Evolutionary conservation across 2,329 filamentous ascomycete genomes (phyloP), one percentile per base, ranked within the genome.

Genomic region (Penicillium glabrum): DNA sequence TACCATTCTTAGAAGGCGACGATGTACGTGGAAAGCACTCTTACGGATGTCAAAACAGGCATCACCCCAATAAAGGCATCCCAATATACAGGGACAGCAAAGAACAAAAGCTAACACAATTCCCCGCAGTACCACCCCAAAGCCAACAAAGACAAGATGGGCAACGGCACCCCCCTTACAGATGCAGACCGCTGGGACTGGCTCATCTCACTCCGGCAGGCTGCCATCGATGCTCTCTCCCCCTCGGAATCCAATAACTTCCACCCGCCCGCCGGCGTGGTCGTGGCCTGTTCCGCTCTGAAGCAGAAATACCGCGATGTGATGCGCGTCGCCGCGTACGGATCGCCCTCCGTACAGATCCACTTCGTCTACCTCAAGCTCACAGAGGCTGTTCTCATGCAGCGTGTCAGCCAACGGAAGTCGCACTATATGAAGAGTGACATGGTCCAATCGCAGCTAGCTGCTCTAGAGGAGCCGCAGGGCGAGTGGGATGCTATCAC

Each of bases 171-270:
- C 55, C 92, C 95, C 2, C 82, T 99, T 35, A 96, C 90, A 54
- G 95, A 99, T 71, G 88, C 87, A 58, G 95, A 99, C 77, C 89
- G 95, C 62, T 98, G 95, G 95, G 93, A 97, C 79, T 99, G 95
- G 95, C 86, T 99, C 61, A 90, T 89, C 46, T 81, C 82, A 13
- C 82, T 95, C 14, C 89, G 90, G 61, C 84, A 91, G 62, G 88
- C 77, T 39, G 79, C 79, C 41, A 72, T 83, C 55, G 82, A 82
- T 1, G 80, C 81, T 23, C 86, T 78, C 27, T 72, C 71, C 11
- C 69, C 72, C 8, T 69, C 68, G 14, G 62, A 68, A 29, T 43
- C 59, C 3, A 72, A 71, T 58, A 77, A 80, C 54, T 75, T 74
- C 48, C 60, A 70, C 44, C 86, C 86, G 37, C 81, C 84, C 19